These are phyloP conservation scores for Cruciata laevipes DNA, from an alignment of 257 asterid species.

Conservation along the genomic window DNA sequence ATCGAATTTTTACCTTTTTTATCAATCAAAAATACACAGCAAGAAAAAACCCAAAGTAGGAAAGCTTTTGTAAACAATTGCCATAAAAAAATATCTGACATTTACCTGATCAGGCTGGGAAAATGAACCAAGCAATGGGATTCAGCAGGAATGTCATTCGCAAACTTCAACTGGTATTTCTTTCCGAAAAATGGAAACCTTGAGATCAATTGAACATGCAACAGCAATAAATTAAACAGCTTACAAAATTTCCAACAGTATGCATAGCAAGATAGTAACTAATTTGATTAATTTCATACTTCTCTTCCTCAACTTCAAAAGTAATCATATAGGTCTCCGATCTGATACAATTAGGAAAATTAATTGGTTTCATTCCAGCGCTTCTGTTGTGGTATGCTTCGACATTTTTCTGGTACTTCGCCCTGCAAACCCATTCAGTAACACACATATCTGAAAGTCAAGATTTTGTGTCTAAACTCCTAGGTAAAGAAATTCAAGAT, in stretches of 20 bases:
- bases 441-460: slow-evolving; percentile 6
- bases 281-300: slow-evolving; percentile 37
- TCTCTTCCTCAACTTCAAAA: slow-evolving; percentile 97
- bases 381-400: slow-evolving; percentile 90
- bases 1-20: neutral
- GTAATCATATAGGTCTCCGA: slow-evolving; percentile 92
- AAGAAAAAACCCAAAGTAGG: neutral
- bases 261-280: slow-evolving; percentile 7
- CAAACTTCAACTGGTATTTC: slow-evolving; percentile 88
- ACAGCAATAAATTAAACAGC: slow-evolving; percentile 20
- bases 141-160: slow-evolving; percentile 64
- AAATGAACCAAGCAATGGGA: slow-evolving; percentile 91
- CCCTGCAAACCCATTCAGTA: slow-evolving; percentile 43
- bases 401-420: slow-evolving; percentile 94
- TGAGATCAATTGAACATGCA: slow-evolving; percentile 22
- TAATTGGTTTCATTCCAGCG: slow-evolving; percentile 72
- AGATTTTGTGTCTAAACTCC: neutral
- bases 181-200: slow-evolving; percentile 97
- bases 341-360: slow-evolving; percentile 85
- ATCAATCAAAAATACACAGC: neutral
- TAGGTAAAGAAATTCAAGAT: neutral
- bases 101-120: slow-evolving; percentile 89
- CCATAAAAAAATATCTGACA: slow-evolving; percentile 11
- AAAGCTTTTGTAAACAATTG: neutral
- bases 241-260: slow-evolving; percentile 15